Percentiles rank a stretch among this genome's conserved stretches.
phyloP scores from a whole-genome alignment of 306 rosid genomes.

The Pyrus betulifolia region DNA sequence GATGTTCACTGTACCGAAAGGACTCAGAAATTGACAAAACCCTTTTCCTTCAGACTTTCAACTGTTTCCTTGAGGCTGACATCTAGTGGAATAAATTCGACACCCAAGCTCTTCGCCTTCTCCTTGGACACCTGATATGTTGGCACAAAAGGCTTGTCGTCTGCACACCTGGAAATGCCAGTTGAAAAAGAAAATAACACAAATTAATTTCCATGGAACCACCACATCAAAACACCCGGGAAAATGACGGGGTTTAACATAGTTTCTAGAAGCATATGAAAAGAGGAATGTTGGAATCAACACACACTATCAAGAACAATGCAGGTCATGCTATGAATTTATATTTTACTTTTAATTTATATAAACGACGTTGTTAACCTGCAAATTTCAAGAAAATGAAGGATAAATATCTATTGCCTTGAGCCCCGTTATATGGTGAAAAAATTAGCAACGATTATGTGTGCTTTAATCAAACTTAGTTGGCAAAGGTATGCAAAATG shows the following conservation, averaged over 20 bases:
- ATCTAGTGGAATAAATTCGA: slow-evolving; percentile 53
- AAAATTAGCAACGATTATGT: neutral
- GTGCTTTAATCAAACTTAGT: neutral
- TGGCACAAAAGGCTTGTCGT: slow-evolving; percentile 37
- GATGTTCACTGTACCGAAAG: neutral
- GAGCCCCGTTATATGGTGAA: neutral
- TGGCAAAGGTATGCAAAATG: neutral
- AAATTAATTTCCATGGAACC: neutral
- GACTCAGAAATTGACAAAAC: slow-evolving; percentile 35
- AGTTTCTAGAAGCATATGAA: no score
- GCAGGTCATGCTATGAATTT: neutral
- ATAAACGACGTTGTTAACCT: neutral
- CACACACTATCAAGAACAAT: neutral
- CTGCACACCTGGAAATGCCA: slow-evolving; percentile 48
- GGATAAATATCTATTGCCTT: neutral
- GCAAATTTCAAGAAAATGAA: neutral
- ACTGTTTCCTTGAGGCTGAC: slow-evolving; percentile 56
- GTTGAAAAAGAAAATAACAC: neutral
- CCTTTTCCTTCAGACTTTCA: slow-evolving; percentile 60
- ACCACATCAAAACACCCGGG: neutral
- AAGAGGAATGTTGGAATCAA: neutral
- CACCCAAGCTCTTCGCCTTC: slow-evolving; percentile 58
- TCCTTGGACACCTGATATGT: slow-evolving; percentile 49
- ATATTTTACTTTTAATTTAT: neutral
- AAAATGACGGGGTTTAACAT: neutral